phyloP scores from a whole-genome alignment of 2,329 filamentous ascomycete genomes.

The Beauveria brongniartii region DNA sequence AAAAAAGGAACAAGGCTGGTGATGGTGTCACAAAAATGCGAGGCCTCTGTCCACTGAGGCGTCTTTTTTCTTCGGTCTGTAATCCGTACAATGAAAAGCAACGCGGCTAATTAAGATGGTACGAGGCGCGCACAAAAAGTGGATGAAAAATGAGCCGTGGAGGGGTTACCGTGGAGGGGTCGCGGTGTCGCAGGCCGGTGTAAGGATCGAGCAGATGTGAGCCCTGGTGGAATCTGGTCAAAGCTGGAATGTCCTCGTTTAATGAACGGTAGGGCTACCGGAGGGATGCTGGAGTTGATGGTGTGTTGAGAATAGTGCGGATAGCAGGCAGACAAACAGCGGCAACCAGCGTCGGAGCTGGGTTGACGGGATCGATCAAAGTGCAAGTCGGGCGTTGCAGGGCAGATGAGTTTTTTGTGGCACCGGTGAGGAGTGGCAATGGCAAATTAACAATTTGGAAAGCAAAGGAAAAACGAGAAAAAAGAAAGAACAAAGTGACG shows the following conservation, averaged over 20 bases:
- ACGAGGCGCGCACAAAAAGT: conserved; percentile 5
- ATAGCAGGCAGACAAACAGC: neutral
- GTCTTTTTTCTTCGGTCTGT: neutral
- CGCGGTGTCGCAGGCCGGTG: neutral
- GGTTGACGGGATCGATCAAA: neutral
- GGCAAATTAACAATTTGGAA: neutral
- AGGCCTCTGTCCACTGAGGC: neutral
- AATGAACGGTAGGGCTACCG: neutral
- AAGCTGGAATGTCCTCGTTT: neutral
- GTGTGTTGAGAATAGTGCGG: neutral
- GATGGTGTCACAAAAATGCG: neutral
- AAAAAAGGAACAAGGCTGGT: neutral
- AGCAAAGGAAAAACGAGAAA: neutral
- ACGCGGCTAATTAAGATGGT: conserved; percentile 1
- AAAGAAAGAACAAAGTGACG: neutral
- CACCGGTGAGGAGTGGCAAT: neutral
- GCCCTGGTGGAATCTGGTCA: neutral
- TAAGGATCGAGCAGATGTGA: neutral
- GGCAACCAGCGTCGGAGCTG: neutral
- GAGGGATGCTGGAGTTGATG: neutral
- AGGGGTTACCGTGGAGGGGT: neutral
- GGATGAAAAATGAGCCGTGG: neutral
- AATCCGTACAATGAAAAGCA: neutral
- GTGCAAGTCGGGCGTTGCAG: neutral
- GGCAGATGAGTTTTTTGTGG: neutral